A percentile compares a stretch with the other conserved stretches of the same genome.
Conservation (phyloP, 2,329 filamentous ascomycete species). For the Pseudocercospora musae region DNA sequence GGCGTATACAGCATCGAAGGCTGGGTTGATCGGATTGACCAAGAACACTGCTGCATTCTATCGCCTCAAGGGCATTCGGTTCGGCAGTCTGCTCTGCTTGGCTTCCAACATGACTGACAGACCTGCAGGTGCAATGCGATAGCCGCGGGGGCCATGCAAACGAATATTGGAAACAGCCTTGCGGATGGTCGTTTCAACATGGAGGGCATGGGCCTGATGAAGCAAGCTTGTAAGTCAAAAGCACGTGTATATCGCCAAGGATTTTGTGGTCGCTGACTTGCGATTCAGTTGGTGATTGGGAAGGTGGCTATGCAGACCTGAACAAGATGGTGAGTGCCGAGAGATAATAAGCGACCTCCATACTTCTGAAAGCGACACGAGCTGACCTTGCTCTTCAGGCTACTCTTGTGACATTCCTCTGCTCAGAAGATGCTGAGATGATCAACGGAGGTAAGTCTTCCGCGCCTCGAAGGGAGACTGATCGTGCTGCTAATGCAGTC, state of each 20-base stretch:
- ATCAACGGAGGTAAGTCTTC: constrained; percentile 34
- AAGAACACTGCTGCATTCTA: constrained; percentile 59
- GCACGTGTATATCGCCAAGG: neutral
- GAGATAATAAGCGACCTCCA: neutral
- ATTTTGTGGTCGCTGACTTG: neutral
- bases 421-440: constrained; percentile 32
- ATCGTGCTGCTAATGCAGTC: constrained; percentile 2
- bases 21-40: constrained; percentile 53
- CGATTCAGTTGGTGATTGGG: constrained; percentile 22
- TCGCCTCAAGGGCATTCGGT: constrained; percentile 50
- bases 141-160: constrained; percentile 52
- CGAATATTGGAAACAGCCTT: constrained; percentile 53
- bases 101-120: neutral
- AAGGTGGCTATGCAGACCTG: constrained; percentile 23
- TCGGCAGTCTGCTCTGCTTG: neutral
- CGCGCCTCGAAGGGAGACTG: neutral
- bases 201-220: constrained; percentile 29
- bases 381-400: constrained; percentile 17
- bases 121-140: constrained; percentile 18
- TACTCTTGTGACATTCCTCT: constrained; percentile 34
- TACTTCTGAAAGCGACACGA: neutral
- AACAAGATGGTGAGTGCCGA: constrained; percentile 25
- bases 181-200: constrained; percentile 28
- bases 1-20: constrained; percentile 54
- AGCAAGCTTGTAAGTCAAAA: constrained; percentile 24